phyloP scores from a whole-genome alignment of 768 basidiomycete genomes.

The Leccinellum rugosiceps region DNA sequence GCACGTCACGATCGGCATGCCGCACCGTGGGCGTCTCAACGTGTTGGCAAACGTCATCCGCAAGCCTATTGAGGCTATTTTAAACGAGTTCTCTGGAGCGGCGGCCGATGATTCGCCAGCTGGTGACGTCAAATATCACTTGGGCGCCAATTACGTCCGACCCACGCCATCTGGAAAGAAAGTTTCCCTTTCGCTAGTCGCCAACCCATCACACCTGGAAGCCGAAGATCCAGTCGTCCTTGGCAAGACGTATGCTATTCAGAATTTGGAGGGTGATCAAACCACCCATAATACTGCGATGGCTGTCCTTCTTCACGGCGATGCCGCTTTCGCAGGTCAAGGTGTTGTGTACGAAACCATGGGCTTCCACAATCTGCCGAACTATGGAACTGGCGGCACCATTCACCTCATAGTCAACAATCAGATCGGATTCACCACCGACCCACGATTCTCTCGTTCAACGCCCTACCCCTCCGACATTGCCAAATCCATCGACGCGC shows the following conservation, averaged over 20 bases:
- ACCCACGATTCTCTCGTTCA: slow-evolving; percentile 95
- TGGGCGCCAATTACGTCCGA: slow-evolving; percentile 97
- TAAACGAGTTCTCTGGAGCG: slow-evolving; percentile 91
- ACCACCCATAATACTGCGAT: slow-evolving; percentile 79
- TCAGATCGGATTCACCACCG: slow-evolving; percentile 99
- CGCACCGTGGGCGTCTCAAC: slow-evolving; percentile 97
- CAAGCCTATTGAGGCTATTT: slow-evolving; percentile 95
- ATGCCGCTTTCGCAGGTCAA: slow-evolving; percentile 97
- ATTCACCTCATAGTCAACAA: slow-evolving; percentile 99
- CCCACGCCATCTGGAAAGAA: slow-evolving; percentile 98
- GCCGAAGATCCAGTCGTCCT: slow-evolving; percentile 98
- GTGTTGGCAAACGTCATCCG: slow-evolving; percentile 98
- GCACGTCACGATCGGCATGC: slow-evolving; percentile 97
- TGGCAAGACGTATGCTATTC: slow-evolving; percentile 96
- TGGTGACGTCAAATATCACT: slow-evolving; percentile 98
- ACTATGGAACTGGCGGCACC: slow-evolving; percentile 96
- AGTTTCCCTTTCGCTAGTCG: slow-evolving; percentile 94
- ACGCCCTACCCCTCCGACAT: slow-evolving; percentile 98
- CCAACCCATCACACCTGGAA: slow-evolving; percentile 98
- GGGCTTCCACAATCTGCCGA: slow-evolving; percentile 94
- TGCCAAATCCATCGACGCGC: slow-evolving; percentile 96
- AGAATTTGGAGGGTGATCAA: slow-evolving; percentile 91
- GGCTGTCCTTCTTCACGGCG: slow-evolving; percentile 94
- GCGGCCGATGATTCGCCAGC: slow-evolving; percentile 74
- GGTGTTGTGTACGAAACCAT: slow-evolving; percentile 99